Percentiles rank a stretch among this genome's conserved stretches.
phyloP scores from a whole-genome alignment of 1,284 basidiomycete species.

The Heterobasidion annosum region DNA sequence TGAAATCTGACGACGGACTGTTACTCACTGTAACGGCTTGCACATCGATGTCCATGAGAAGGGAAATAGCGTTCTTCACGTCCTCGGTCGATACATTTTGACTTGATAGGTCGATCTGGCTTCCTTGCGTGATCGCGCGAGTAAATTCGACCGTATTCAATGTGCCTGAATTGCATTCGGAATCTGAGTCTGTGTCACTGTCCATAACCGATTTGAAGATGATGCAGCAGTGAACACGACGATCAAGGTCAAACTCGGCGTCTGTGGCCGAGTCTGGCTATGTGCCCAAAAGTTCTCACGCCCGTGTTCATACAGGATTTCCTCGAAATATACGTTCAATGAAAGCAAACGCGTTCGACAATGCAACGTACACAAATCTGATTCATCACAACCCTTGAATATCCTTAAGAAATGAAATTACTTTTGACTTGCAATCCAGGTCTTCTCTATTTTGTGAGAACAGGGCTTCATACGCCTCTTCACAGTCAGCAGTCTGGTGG shows the following conservation, averaged over 20 bases:
- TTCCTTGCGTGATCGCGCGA: not conserved
- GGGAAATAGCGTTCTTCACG: not conserved
- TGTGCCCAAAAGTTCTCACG: not conserved
- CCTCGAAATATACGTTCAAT: too few species aligned
- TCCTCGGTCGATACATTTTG: not conserved
- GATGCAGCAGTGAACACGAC: too few species aligned
- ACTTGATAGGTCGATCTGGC: not conserved
- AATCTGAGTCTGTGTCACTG: not conserved
- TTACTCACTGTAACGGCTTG: not conserved
- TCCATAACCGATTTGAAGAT: not conserved
- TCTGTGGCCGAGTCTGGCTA: not conserved
- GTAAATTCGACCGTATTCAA: not conserved
- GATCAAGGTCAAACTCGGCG: too few species aligned
- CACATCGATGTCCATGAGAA: not conserved
- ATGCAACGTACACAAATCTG: not conserved
- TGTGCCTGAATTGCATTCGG: not conserved
- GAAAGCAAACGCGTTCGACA: not conserved
- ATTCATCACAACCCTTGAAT: constrained; percentile 43
- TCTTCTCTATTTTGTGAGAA: constrained; percentile 48
- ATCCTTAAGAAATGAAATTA: constrained; percentile 50
- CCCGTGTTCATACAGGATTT: too few species aligned
- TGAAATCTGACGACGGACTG: not conserved
- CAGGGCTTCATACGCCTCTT: constrained; percentile 44
- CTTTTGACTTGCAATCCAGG: constrained; percentile 51
- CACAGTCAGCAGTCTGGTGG: constrained; percentile 45